Base-by-base conservation (phyloP, 331 rosid species). In the Quercus phellos region DNA sequence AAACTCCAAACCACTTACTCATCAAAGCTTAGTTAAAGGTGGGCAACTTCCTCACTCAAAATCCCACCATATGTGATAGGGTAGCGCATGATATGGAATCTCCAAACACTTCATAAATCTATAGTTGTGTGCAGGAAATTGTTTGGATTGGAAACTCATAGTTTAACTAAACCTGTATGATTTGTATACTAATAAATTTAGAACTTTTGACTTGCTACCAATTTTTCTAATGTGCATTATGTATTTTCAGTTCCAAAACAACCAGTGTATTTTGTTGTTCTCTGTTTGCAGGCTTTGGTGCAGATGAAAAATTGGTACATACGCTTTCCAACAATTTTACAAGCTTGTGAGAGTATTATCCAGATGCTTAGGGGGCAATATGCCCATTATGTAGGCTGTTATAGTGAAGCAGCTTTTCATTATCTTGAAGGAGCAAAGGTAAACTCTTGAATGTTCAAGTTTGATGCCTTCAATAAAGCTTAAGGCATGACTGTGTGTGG, bases 341-440 rank as follows among this genome's bases (percentile, higher is more conserved):
- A 90, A 79, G 86, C 98, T 76, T 91, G 97, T 86, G 99, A 92
- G 85, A 86, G 99, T 85, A 82, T 87, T 78, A 91, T 94, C 61
- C 98, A 94, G 90, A 90, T 90, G 97, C 97, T 94, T 54, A 87
- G 99, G 80, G 99, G 99, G 80, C 99, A 89, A 77, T 94, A 94
- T 85, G 88, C 98, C 79, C 99, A 94, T 84, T 84, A 90, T 8
- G 97, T 91, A 80, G 99, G 99, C 81, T 92, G 98, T 85, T 91
- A 89, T 77, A 73, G 55, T 13, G 97, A 94, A 86, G 99, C 98
- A 77, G 81, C 90, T 53, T 90, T 88, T 84, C 99, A 94, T 84
- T 94, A 80, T 87, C 76, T 92, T 76, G 97, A 94, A 91, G 99
- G 96, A 53, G 88, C 87, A 24, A 89, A 91, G 97, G 99, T 92